These are phyloP conservation scores for Neurospora tetrasperma DNA, from an alignment of 495 filamentous ascomycete genomes.

Conservation along the genomic window DNA sequence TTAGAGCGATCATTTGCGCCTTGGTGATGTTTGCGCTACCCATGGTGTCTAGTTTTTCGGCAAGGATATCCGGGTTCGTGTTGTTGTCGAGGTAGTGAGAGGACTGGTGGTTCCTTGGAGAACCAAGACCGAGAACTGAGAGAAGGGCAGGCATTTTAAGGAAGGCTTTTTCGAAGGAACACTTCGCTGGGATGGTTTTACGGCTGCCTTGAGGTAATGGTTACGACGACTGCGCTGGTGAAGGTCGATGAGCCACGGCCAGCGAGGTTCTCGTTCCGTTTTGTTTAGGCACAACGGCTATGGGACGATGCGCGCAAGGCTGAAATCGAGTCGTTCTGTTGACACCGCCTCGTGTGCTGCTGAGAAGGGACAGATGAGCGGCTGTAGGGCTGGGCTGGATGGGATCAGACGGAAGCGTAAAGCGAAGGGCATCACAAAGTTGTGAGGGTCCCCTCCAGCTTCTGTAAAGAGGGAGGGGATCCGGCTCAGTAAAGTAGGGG, in stretches of 20 bases:
- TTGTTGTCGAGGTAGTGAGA: background rate
- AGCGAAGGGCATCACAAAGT: background rate
- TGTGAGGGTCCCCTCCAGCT: background rate
- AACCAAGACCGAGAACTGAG: background rate
- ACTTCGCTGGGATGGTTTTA: background rate
- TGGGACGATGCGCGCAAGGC: background rate
- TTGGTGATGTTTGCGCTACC: constrained; percentile 2
- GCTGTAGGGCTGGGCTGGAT: background rate
- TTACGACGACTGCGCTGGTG: background rate
- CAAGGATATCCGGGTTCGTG: constrained; percentile 2
- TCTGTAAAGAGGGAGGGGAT: background rate
- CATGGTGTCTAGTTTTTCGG: constrained; percentile 15
- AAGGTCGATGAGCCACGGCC: background rate
- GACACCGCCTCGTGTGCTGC: background rate
- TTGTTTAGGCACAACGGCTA: background rate
- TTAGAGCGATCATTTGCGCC: constrained; percentile 6
- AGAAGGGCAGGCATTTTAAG: background rate
- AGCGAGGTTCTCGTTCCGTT: background rate
- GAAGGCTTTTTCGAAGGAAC: background rate
- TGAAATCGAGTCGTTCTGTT: background rate
- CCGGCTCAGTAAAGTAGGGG: background rate
- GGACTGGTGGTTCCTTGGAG: background rate
- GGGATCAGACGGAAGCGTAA: background rate
- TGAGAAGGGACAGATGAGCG: background rate
- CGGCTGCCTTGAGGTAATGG: background rate